Conservation (phyloP, 1,139 yeast genomes). For the Saccharomyces hybrid region DNA sequence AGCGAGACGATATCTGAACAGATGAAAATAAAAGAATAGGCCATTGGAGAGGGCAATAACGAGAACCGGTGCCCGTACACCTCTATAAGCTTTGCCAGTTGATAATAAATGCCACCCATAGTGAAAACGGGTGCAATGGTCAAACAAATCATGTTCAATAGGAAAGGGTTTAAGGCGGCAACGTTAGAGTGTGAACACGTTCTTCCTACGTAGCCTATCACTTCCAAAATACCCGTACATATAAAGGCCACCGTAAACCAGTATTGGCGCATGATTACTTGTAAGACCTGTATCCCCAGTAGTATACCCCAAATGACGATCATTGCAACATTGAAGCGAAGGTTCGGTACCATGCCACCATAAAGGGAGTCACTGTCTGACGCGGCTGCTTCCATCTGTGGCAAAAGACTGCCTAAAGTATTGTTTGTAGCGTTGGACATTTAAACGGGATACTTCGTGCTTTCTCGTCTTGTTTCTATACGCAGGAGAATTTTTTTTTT, state of each 20-base stretch:
- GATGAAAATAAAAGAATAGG: constrained; percentile 64
- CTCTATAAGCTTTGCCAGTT: constrained; percentile 65
- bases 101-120: constrained; percentile 79
- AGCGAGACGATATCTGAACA: constrained; percentile 61
- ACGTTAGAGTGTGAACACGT: constrained; percentile 39
- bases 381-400: neutral
- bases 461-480: too few relatives aligned
- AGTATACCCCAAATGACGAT: constrained; percentile 42
- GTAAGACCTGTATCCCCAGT: constrained; percentile 37
- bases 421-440: constrained; percentile 1
- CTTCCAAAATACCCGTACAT: constrained; percentile 56
- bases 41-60: constrained; percentile 55
- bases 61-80: constrained; percentile 61
- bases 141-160: constrained; percentile 60
- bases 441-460: too few relatives aligned
- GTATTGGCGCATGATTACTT: constrained; percentile 49
- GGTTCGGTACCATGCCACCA: constrained; percentile 26
- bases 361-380: constrained; percentile 12
- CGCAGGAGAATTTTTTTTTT: too few relatives aligned
- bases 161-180: constrained; percentile 37
- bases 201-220: constrained; percentile 66
- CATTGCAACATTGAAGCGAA: constrained; percentile 40
- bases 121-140: constrained; percentile 84
- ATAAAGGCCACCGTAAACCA: constrained; percentile 65
- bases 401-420: neutral